Conservation (phyloP, 352 stramenopile genomes). For the Pythium dissimile region DNA sequence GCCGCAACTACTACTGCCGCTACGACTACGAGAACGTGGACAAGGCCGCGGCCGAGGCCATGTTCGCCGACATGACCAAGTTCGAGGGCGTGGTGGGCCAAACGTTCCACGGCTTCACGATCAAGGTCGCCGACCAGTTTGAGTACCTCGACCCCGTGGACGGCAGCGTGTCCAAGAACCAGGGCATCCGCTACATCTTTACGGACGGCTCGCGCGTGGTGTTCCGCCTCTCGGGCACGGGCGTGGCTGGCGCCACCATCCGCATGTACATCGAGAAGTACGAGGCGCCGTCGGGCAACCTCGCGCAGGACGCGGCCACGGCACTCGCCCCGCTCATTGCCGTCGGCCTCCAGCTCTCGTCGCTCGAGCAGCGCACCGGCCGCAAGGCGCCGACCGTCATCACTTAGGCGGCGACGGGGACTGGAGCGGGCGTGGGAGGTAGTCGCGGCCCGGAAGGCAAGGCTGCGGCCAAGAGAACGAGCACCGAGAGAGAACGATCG, state of each 20-base stretch:
- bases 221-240: conserved; percentile 98
- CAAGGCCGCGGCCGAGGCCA: conserved; percentile 69
- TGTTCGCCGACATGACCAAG: conserved; percentile 75
- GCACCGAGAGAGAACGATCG: too few relatives aligned
- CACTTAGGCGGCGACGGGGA: conserved; percentile 96
- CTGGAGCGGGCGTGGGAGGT: too few relatives aligned
- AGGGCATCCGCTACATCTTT: conserved; percentile 97
- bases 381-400: conserved; percentile 95
- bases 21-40: conserved; percentile 99
- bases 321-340: conserved; percentile 90
- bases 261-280: conserved; percentile 99
- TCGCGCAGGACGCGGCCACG: conserved; percentile 70
- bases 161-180: conserved; percentile 93
- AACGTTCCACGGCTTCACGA: conserved; percentile 73
- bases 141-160: conserved; percentile 98
- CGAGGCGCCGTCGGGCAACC: conserved; percentile 83
- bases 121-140: conserved; percentile 95
- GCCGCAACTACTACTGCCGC: conserved; percentile 98
- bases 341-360: conserved; percentile 89
- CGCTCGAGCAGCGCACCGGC: conserved; percentile 92
- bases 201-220: conserved; percentile 93
- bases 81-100: conserved; percentile 66
- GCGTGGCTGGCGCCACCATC: conserved; percentile 95
- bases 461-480: too few relatives aligned
- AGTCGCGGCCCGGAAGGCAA: too few relatives aligned